Evolutionary conservation across 78 protist genomes (phyloP).

Genomic region (Dictyostelium purpureum): DNA sequence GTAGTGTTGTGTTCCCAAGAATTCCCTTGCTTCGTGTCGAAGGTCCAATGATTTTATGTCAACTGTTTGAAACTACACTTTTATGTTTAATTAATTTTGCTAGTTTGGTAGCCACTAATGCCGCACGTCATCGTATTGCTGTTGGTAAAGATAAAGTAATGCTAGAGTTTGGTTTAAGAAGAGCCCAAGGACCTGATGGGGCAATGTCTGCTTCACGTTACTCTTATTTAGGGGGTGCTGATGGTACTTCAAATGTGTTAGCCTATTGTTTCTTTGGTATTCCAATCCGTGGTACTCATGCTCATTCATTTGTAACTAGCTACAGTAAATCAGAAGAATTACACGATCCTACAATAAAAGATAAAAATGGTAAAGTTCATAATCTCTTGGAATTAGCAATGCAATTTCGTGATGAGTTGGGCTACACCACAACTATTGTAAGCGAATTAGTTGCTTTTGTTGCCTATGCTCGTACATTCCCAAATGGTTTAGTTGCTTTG

Average conservation of each 20-base stretch:
- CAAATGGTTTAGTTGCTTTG: constrained; percentile 91
- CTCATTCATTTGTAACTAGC: constrained; percentile 91
- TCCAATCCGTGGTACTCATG: constrained; percentile 93
- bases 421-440: constrained; percentile 37
- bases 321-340: constrained; percentile 58
- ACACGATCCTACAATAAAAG: background rate
- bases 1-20: constrained; percentile 90
- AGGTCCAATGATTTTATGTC: constrained; percentile 95
- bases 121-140: constrained; percentile 88
- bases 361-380: constrained; percentile 18
- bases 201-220: constrained; percentile 92
- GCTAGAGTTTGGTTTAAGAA: constrained; percentile 95
- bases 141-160: constrained; percentile 85
- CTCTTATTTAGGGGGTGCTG: constrained; percentile 93
- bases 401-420: constrained; percentile 24
- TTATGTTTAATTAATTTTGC: constrained; percentile 91
- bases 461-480: constrained; percentile 96
- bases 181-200: constrained; percentile 95
- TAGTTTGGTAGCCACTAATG: constrained; percentile 93
- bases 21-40: constrained; percentile 92
- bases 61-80: constrained; percentile 94
- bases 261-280: constrained; percentile 84
- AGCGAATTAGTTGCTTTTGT: constrained; percentile 95
- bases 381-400: constrained; percentile 53
- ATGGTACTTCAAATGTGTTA: constrained; percentile 89